Base-by-base conservation (phyloP, 495 filamentous ascomycete species). In the Pyronema omphalodes region DNA sequence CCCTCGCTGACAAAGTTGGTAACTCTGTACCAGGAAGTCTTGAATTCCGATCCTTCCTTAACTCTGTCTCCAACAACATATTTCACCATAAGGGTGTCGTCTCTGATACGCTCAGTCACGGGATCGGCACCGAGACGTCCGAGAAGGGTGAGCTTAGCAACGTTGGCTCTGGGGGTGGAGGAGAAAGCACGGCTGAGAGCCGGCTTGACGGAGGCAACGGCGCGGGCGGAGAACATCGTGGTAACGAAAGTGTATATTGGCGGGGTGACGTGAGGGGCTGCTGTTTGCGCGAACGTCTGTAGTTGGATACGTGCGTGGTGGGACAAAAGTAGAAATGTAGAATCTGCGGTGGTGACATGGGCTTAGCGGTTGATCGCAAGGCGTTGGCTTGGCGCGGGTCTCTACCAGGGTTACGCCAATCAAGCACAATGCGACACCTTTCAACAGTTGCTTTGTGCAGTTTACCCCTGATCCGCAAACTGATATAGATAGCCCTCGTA, bases 191-290 rank as follows among this genome's bases (percentile, higher is more conserved):
- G 52, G 19, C 7, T 23, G 9, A 37, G n/a, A 36, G 41, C 14
- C 9, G 41, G 15, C 14, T 9, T 36, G 6, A 40, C 14, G n/a
- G 8, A 19, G 14, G 39, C 3, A 11, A 37, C 11, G 4, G 52
- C 39, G 44, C 19, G 40, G 9, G 52, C 12, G 39, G 39, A 45
- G 8, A 55, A 41, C 52, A 55, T 55, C 9, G 17, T 55, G 14
- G 1, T 12, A 12, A 23, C 44, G 44, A 47, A 47, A 6, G 44
- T 47, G 18, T 49, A n/a, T 23, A 23, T 49, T 18, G 40, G 52
- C 3, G 7, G 47, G 47, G 7, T 23, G 47, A 34, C 3, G 47
- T 35, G 47, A 19, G 23, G 47, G 29, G 19, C n/a, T 34, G 12
- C 3, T 37, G 52, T 7, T 14, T 19, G 23, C 11, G 23, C 19